A percentile compares a stretch with the other conserved stretches of the same genome.
Conservation (phyloP, 2,329 filamentous ascomycete species). For the Colletotrichum sp. region DNA sequence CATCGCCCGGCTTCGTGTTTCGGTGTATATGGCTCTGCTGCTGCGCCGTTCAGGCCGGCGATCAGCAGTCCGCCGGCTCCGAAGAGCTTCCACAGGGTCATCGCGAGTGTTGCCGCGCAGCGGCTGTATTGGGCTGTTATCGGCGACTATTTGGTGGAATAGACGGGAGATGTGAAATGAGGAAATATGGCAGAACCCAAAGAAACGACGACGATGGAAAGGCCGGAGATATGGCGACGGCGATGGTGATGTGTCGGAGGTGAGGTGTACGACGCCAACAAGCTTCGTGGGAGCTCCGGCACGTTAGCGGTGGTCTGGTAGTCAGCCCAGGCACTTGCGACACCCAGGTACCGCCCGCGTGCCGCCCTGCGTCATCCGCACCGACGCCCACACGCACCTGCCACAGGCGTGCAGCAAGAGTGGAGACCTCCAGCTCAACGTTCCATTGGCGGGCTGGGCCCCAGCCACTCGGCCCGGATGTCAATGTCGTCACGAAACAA, state of each 20-base stretch:
- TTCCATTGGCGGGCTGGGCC: not conserved
- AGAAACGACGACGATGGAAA: not conserved
- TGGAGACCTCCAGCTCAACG: not conserved
- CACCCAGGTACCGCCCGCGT: not conserved
- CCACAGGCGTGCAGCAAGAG: not conserved
- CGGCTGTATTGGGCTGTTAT: not conserved
- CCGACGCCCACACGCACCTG: not conserved
- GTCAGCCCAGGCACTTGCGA: constrained; percentile 9
- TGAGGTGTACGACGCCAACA: not conserved
- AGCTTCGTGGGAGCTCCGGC: constrained; percentile 14
- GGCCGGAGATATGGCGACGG: not conserved
- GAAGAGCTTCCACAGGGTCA: constrained; percentile 26
- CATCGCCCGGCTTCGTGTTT: constrained; percentile 89
- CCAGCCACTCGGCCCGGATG: not conserved
- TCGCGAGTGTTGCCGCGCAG: constrained; percentile 14
- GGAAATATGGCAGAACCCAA: not conserved
- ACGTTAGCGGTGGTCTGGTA: constrained; percentile 1
- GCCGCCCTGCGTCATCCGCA: constrained; percentile 15
- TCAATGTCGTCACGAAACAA: constrained; percentile 12
- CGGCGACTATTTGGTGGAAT: not conserved
- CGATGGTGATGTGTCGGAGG: not conserved
- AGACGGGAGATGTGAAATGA: not conserved
- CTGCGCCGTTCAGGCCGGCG: constrained; percentile 25
- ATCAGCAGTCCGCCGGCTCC: constrained; percentile 35
- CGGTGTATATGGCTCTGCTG: constrained; percentile 43